Evolutionary conservation across 164 flowering plant genomes (phyloP).

Genomic region (Piper betle): DNA sequence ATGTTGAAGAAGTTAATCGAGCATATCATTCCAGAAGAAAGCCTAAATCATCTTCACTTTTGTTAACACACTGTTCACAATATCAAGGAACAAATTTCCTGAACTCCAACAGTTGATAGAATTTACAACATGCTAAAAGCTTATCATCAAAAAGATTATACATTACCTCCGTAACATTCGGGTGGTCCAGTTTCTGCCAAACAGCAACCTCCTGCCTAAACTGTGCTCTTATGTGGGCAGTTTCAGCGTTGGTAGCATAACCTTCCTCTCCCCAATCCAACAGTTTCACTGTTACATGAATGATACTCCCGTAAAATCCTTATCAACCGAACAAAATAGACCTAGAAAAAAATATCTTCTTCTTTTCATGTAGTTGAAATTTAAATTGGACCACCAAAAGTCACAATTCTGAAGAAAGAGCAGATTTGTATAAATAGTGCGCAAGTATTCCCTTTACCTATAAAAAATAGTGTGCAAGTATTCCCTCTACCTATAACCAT

Average conservation of each 20-base stretch:
- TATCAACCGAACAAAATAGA: too few relatives aligned
- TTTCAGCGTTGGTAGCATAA: conserved; percentile 59
- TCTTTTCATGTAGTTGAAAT: too few relatives aligned
- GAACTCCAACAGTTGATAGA: neutral
- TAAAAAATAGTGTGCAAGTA: neutral
- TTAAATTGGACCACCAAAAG: neutral
- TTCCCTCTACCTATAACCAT: too few relatives aligned
- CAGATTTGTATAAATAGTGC: neutral
- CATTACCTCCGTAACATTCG: conserved; percentile 80
- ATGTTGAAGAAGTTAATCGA: neutral
- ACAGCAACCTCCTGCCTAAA: conserved; percentile 91
- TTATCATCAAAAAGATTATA: neutral
- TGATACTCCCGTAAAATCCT: neutral
- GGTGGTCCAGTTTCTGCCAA: conserved; percentile 96
- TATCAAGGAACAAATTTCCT: neutral
- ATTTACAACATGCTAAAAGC: neutral
- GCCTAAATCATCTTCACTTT: neutral
- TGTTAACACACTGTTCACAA: neutral
- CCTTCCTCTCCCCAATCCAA: conserved; percentile 99
- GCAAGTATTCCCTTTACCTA: neutral
- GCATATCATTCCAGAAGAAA: neutral
- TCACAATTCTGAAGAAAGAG: neutral
- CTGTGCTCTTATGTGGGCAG: conserved; percentile 61
- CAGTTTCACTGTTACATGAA: conserved; percentile 47
- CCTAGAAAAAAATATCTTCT: too few relatives aligned